phyloP scores from a whole-genome alignment of 805 yeast species.

The Yarrowia porcina region DNA sequence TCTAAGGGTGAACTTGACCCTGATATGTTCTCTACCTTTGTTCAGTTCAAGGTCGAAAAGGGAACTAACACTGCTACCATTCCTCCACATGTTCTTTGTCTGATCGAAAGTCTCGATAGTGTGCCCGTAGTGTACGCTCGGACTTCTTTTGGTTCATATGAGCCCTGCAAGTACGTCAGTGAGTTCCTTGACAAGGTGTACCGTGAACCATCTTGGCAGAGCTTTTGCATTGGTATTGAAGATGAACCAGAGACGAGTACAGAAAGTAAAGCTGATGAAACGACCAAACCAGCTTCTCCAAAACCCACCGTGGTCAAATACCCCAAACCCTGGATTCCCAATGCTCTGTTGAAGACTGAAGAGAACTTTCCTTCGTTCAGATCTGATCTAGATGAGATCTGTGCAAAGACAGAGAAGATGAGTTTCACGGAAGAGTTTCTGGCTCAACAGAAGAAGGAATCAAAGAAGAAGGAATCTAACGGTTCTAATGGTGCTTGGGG shows the following conservation, averaged over 20 bases:
- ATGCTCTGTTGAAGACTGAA: neutral
- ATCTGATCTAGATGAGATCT: neutral
- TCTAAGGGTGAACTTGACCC: neutral
- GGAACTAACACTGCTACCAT: neutral
- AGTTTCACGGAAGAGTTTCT: neutral
- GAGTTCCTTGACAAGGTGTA: neutral
- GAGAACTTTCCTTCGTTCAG: neutral
- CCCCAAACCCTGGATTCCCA: constrained; percentile 3
- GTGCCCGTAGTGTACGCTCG: neutral
- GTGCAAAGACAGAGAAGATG: neutral
- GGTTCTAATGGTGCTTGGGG: neutral
- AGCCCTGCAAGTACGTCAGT: neutral
- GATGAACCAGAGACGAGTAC: no score
- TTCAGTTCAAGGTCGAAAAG: neutral
- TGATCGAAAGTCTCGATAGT: neutral
- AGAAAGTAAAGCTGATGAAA: neutral
- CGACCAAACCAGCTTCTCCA: neutral
- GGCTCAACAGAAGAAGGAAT: neutral
- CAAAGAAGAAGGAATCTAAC: no score
- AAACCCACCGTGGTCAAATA: neutral
- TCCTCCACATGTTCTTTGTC: neutral
- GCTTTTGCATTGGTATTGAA: neutral
- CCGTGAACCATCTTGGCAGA: neutral
- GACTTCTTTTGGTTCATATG: neutral
- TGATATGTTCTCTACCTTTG: neutral